Base-by-base conservation (phyloP, 352 stramenopile genomes). In the Aphanomyces cochlioides region DNA sequence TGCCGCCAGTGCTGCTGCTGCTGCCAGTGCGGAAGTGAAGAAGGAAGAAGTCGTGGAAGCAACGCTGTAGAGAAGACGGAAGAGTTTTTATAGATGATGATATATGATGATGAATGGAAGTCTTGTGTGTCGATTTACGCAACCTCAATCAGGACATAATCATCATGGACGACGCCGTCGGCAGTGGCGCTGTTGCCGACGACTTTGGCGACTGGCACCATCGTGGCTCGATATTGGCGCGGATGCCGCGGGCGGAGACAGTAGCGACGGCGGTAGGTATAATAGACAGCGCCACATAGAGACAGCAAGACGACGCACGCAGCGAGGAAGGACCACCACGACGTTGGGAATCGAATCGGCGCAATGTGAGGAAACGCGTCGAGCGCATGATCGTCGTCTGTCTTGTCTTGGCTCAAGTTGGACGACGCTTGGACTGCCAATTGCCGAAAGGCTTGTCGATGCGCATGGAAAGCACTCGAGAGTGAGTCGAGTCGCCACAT, bases 111-210 rank as follows among this genome's bases (percentile, higher is more conserved):
- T 28, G 43, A 61, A 70, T 70, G 64, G 64, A 70, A 41, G 12
- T 17, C 13, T 47, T 48, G n/a, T n/a, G 28, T 63, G 43, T 70
- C 19, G 19, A 12, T 28, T 56, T 70, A 70, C n/a, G 28, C 28
- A 28, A 70, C 64, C 19, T 70, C 64, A 3, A 70, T 70, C 19
- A 70, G 48, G 37, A 70, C 64, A 43, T 70, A 70, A 28, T 70
- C 64, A 6, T 70, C 64, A 39, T 41, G 53, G 3, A 47, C 54
- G 7, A 37, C 28, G 7, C 47, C 40, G 28, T 70, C 50, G 50
- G 12, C 45, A n/a, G 63, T 4, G 19, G 47, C 38, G 54, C 64
- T 45, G 19, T 61, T 28, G 6, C 38, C 17, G 38, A 67, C 64
- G 3, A 70, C 10, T 63, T 70, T 54, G 13, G 64, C 64, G 13